Conservation (phyloP, 176 grass and related monocot genomes). For the Pontederia paniculata region DNA sequence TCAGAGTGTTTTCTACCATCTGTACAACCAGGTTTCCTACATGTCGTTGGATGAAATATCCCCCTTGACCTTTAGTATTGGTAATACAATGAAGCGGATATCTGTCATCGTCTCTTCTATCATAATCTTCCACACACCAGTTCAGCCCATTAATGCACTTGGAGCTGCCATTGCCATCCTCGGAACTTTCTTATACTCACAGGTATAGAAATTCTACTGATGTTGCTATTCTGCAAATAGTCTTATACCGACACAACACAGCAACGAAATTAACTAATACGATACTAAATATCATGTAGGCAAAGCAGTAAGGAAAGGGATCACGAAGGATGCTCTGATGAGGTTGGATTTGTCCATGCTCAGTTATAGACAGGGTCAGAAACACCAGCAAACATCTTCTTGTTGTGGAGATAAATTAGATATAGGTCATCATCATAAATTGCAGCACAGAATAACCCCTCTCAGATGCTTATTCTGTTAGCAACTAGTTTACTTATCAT, state of each 20-base stretch:
- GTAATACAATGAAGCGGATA: neutral
- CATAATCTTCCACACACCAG: neutral
- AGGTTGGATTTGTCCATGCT: no score
- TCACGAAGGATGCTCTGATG: neutral
- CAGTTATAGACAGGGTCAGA: no score
- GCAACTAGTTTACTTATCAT: no score
- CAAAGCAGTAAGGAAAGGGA: neutral
- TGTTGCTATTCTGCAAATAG: neutral
- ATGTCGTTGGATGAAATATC: neutral
- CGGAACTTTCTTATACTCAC: neutral
- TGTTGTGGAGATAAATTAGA: no score
- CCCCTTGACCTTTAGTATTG: neutral
- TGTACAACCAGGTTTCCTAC: conserved; percentile 3
- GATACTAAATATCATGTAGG: neutral
- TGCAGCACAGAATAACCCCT: no score
- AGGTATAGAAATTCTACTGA: neutral
- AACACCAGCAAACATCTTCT: no score
- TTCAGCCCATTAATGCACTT: neutral
- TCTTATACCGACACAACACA: neutral
- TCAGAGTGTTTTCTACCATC: neutral
- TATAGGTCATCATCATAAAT: no score
- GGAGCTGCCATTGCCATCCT: neutral
- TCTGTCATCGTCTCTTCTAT: neutral
- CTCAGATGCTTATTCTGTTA: no score
- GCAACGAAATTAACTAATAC: neutral